Evolutionary conservation across 331 rosid species (phyloP).

Genomic region (Telfairia occidentalis): DNA sequence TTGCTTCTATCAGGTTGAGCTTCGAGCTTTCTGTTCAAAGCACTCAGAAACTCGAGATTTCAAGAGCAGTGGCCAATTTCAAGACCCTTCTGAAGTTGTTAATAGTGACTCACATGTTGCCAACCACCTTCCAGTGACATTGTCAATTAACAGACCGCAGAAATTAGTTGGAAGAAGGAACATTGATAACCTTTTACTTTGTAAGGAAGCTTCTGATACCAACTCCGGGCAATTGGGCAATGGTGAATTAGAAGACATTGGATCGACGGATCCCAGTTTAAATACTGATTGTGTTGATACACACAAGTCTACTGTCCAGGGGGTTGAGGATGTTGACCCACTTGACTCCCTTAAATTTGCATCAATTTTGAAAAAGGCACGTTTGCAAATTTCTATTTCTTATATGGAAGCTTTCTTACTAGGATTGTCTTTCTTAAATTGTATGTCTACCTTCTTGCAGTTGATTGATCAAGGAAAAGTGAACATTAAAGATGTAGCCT

Average conservation of each 20-base stretch:
- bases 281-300: constrained; percentile 27
- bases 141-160: constrained; percentile 20
- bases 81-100: constrained; percentile 28
- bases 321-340: constrained; percentile 33
- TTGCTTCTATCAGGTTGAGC: constrained; percentile 51
- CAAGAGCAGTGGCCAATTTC: constrained; percentile 22
- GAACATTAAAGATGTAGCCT: constrained; percentile 66
- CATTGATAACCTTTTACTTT: constrained; percentile 31
- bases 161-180: constrained; percentile 33
- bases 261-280: constrained; percentile 23
- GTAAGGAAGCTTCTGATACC: constrained; percentile 22
- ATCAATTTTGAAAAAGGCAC: constrained; percentile 66
- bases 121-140: constrained; percentile 29
- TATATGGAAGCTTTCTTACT: constrained; percentile 7
- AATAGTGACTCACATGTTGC: constrained; percentile 35
- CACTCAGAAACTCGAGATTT: constrained; percentile 50
- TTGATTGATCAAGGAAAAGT: constrained; percentile 85
- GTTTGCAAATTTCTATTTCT: not conserved
- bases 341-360: constrained; percentile 41
- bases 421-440: constrained; percentile 14
- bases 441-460: constrained; percentile 36
- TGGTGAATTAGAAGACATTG: constrained; percentile 29
- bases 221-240: constrained; percentile 29
- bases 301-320: constrained; percentile 26
- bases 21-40: constrained; percentile 83